Evolutionary conservation across 2,329 filamentous ascomycete genomes (phyloP), one percentile per base, ranked within the genome.

Genomic region (Whalleya microplaca): DNA sequence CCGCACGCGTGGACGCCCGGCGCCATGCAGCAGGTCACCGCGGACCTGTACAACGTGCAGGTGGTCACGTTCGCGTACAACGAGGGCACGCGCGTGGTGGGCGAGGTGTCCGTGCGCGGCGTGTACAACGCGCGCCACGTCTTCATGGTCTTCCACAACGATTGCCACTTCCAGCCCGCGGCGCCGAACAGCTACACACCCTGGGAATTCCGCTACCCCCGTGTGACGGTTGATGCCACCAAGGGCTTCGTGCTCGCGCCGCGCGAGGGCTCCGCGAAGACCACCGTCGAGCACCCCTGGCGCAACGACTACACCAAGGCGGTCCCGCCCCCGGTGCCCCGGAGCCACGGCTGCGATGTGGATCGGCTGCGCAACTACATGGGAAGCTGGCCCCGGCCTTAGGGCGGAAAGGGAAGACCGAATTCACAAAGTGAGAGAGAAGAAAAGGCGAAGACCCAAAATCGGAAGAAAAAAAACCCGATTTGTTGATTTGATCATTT

Each of bases 191-290:
- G 71, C 1, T 69, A 63, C 58, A 46, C 61, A 27, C 48, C 64
- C n/a, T 71, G 58, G 46, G 72, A 75, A 53, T 74, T 74, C 56
- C 65, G 62, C 44, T 67, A 72, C 42, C 72, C 72, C 1, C 66
- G 71, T 2, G 47, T 70, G 37, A 72, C 67, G 1, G 60, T 63
- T 41, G 59, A 51, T 10, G 58, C 43, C 14, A 69, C 66, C n/a
- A 56, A 61, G 8, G 50, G 47, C 18, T 68, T 61, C 55, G 18
- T 18, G n/a, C 51, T 58, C 23, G 66, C 66, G 2, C 66, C 66
- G 9, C 60, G 59, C 46, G 32, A 42, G 62, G 52, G 49, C 40
- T 37, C 23, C 37, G 46, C 41, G 18, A 53, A 7, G 37, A 51
- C 14, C 37, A 37, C 32, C 42, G 60, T 42, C n/a, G n/a, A n/a